These are phyloP conservation scores for Dioszegia hungarica DNA, from an alignment of 768 basidiomycete species.

Conservation along the genomic window DNA sequence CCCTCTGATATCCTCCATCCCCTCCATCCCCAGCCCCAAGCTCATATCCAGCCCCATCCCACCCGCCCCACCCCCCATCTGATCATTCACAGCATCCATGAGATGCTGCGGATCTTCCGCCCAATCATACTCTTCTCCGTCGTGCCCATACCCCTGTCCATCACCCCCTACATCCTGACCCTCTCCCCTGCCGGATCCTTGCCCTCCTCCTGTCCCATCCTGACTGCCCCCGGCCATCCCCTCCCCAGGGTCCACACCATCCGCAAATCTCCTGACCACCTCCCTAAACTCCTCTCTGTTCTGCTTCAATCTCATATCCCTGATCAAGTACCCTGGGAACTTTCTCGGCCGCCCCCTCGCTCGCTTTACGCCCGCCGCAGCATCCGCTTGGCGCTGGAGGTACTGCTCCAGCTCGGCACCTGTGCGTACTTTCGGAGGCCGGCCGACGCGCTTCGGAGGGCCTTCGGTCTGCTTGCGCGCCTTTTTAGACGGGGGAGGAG, in stretches of 20 bases:
- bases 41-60: not conserved
- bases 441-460: constrained; percentile 23
- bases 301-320: constrained; percentile 42
- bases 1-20: not conserved
- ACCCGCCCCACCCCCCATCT: not conserved
- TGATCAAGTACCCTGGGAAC: constrained; percentile 38
- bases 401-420: constrained; percentile 33
- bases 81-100: not conserved
- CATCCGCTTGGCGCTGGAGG: constrained; percentile 18
- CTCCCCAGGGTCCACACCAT: not conserved
- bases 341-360: constrained; percentile 35
- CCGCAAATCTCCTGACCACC: constrained; percentile 16
- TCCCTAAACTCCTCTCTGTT: constrained; percentile 32
- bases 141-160: not conserved
- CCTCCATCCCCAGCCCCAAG: constrained; percentile 2
- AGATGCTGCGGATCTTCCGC: not conserved
- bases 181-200: not conserved
- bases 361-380: constrained; percentile 24
- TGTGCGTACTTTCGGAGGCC: constrained; percentile 33
- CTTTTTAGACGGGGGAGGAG: too few species aligned
- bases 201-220: not conserved
- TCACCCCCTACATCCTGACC: not conserved
- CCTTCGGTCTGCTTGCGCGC: not conserved
- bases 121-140: constrained; percentile 9
- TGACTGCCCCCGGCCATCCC: not conserved